These are phyloP conservation scores for Chlorella variabilis DNA, from an alignment of 163 green algal species.

Conservation along the genomic window DNA sequence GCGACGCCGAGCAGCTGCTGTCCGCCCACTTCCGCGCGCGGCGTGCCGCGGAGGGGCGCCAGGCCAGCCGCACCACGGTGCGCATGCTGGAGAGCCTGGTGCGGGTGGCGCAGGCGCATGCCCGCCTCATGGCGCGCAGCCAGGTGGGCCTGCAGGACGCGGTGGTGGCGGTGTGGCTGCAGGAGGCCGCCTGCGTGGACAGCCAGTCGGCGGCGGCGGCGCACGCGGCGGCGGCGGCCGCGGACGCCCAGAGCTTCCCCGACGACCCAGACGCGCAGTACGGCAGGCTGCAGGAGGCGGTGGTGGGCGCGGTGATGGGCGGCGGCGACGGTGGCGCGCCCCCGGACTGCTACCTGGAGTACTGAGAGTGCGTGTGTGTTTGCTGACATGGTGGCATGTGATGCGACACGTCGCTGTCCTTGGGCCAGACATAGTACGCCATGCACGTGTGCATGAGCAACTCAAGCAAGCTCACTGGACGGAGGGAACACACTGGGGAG, in stretches of 20 bases:
- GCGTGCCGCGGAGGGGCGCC: slow-evolving; percentile 15
- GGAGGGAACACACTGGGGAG: no score
- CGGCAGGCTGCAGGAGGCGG: not conserved
- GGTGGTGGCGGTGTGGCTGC: slow-evolving; percentile 66
- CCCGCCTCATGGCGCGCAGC: slow-evolving; percentile 26
- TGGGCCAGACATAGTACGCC: no score
- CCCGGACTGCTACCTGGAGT: no score
- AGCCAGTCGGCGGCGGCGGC: not conserved
- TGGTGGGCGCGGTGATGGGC: not conserved
- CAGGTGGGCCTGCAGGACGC: slow-evolving; percentile 61
- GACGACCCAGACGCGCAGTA: slow-evolving; percentile 8
- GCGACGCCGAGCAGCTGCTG: slow-evolving; percentile 61
- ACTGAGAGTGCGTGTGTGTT: no score
- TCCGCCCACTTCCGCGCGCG: slow-evolving; percentile 78
- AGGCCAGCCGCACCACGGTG: slow-evolving; percentile 76
- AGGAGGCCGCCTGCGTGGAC: slow-evolving; percentile 44
- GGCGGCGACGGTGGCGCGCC: no score
- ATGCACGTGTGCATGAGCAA: no score
- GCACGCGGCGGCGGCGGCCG: not conserved
- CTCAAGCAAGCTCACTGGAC: no score
- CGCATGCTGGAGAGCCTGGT: slow-evolving; percentile 90
- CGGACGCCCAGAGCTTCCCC: not conserved
- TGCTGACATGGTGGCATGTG: no score
- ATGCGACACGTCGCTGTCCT: no score
- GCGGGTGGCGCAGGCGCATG: slow-evolving; percentile 84